Evolutionary conservation across 2,329 filamentous ascomycete genomes (phyloP).

Genomic region (Ilyonectria robusta): DNA sequence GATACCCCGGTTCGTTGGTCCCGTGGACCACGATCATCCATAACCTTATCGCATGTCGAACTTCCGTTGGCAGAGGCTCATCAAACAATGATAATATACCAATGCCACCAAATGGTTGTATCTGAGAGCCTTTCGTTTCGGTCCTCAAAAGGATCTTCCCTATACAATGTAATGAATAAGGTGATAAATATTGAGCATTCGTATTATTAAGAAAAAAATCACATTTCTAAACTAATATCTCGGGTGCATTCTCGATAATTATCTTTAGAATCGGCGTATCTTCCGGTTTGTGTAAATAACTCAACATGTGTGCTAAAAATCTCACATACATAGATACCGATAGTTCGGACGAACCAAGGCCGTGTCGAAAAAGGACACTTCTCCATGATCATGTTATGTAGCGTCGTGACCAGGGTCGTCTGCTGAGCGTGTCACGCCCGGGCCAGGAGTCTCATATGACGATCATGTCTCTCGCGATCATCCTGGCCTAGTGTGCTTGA

Average conservation of each 20-base stretch:
- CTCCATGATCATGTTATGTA: background rate
- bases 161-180: no score
- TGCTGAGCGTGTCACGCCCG: background rate
- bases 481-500: background rate
- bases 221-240: no score
- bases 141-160: background rate
- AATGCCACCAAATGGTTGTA: background rate
- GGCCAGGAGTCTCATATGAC: constrained; percentile 19
- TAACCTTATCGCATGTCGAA: constrained; percentile 22
- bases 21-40: constrained; percentile 16
- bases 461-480: constrained; percentile 8
- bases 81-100: background rate
- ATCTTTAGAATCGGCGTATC: no score
- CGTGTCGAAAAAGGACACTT: constrained; percentile 1
- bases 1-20: constrained; percentile 13
- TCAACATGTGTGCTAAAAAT: no score
- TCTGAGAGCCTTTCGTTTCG: background rate
- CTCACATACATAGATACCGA: background rate
- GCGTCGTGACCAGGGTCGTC: background rate
- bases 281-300: no score
- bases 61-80: constrained; percentile 1
- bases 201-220: no score
- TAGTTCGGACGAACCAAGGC: background rate
- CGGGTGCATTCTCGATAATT: no score
- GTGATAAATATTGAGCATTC: no score